Conservation (phyloP, 2,329 filamentous ascomycete species). For the Colletotrichum truncatum region DNA sequence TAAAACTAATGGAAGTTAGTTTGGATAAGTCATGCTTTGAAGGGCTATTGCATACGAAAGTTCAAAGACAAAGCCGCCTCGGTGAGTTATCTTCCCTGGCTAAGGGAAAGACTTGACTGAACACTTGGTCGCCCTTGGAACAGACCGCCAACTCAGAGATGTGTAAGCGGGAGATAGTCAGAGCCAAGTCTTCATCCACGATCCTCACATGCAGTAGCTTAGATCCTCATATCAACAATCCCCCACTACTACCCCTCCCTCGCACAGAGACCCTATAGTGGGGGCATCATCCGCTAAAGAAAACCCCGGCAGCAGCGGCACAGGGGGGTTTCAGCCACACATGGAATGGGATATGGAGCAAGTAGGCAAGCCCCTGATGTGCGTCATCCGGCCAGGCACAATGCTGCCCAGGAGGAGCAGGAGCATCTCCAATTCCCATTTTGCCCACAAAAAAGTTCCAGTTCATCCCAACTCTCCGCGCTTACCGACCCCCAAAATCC, state of each 20-base stretch:
- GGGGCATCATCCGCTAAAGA: slow-evolving; percentile 9
- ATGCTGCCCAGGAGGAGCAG: not conserved
- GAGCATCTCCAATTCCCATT: slow-evolving; percentile 11
- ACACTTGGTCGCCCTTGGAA: no score
- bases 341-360: not conserved
- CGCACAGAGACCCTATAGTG: slow-evolving; percentile 10
- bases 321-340: slow-evolving; percentile 22
- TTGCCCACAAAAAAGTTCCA: slow-evolving; percentile 16
- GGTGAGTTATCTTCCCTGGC: no score
- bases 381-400: slow-evolving; percentile 27
- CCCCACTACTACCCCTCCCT: slow-evolving; percentile 25
- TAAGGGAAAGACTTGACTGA: no score
- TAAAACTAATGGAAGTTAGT: no score
- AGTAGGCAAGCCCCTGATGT: slow-evolving; percentile 24
- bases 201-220: slow-evolving; percentile 13
- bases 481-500: not conserved
- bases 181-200: slow-evolving; percentile 17
- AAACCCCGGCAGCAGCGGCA: not conserved
- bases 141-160: not conserved
- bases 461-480: slow-evolving; percentile 18
- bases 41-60: no score
- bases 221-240: slow-evolving; percentile 3
- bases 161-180: slow-evolving; percentile 21
- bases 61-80: no score
- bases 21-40: no score